phyloP scores from a whole-genome alignment of 371 early-diverging fungal genomes.

The Chytridiales sp. region DNA sequence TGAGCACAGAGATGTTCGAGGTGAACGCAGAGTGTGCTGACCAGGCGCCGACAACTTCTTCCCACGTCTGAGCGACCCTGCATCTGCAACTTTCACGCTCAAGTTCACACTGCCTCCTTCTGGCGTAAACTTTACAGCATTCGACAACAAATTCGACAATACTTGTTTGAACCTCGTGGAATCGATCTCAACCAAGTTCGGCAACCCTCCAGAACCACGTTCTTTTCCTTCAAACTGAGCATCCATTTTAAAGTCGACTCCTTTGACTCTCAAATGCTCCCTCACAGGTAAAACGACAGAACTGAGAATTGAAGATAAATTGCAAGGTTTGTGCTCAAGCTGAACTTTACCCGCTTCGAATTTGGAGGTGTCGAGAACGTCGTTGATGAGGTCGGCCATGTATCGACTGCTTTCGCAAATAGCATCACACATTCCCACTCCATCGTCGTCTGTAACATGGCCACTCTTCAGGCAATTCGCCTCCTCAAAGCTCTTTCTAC shows the following conservation, averaged over 20 bases:
- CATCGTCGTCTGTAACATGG: no score
- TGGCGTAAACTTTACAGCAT: constrained; percentile 28
- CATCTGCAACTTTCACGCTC: background rate
- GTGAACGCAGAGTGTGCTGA: no score
- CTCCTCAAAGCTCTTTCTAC: no score
- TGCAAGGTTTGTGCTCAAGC: constrained; percentile 16
- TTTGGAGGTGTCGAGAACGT: constrained; percentile 22
- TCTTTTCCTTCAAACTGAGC: no score
- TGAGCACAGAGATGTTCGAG: no score
- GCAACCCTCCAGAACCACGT: no score
- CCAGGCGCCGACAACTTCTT: no score
- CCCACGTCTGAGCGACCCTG: no score
- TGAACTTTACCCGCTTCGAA: constrained; percentile 23
- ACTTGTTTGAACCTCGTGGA: constrained; percentile 15
- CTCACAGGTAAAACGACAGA: background rate
- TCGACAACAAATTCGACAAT: constrained; percentile 22
- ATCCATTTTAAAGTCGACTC: background rate
- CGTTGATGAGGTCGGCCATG: constrained; percentile 19
- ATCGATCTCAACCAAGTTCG: no score
- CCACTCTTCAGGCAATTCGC: no score
- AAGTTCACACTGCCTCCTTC: background rate
- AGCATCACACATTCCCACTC: constrained; percentile 4
- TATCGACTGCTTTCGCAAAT: background rate
- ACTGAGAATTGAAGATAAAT: background rate
- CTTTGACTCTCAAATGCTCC: background rate